Conservation (phyloP, 2,329 filamentous ascomycete species). For the Hymenoscyphus scutula region DNA sequence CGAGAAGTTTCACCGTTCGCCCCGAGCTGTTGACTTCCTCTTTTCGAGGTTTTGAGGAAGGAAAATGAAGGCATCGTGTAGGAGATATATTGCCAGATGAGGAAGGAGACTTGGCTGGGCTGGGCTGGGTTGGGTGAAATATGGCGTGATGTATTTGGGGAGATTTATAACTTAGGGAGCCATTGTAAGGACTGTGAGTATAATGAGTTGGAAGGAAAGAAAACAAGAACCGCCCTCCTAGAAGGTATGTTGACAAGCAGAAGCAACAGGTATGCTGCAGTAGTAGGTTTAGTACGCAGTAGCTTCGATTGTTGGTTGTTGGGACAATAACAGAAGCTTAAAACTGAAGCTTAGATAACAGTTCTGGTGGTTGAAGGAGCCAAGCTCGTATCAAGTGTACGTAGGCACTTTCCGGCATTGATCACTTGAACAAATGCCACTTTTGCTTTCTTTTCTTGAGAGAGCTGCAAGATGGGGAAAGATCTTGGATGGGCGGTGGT, state of each 20-base stretch:
- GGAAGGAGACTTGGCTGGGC: not conserved
- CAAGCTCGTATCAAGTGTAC: not conserved
- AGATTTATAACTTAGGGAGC: not conserved
- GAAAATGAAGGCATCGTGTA: slow-evolving; percentile 17
- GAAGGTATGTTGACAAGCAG: too few relatives aligned
- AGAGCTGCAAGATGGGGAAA: not conserved
- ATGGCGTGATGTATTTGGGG: not conserved
- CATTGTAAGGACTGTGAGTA: not conserved
- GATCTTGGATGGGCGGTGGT: not conserved
- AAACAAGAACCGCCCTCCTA: not conserved
- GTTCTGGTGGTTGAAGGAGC: not conserved
- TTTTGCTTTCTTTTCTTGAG: not conserved
- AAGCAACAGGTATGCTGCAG: too few relatives aligned
- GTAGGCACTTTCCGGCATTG: not conserved
- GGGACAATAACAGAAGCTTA: too few relatives aligned
- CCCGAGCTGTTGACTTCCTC: slow-evolving; percentile 22
- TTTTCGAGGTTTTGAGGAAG: slow-evolving; percentile 21
- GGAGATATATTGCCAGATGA: not conserved
- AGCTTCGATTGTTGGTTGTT: too few relatives aligned
- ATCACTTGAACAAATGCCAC: too few relatives aligned
- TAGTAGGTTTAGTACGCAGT: too few relatives aligned
- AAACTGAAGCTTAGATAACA: not conserved
- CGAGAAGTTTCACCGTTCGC: slow-evolving; percentile 17
- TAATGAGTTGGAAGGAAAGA: not conserved
- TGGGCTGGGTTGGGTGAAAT: too few relatives aligned